Percentiles rank a stretch among this genome's conserved stretches.
Evolutionary conservation across 225 moss, liverwort and hornwort species (phyloP).

Genomic region (Polytrichum commune): DNA sequence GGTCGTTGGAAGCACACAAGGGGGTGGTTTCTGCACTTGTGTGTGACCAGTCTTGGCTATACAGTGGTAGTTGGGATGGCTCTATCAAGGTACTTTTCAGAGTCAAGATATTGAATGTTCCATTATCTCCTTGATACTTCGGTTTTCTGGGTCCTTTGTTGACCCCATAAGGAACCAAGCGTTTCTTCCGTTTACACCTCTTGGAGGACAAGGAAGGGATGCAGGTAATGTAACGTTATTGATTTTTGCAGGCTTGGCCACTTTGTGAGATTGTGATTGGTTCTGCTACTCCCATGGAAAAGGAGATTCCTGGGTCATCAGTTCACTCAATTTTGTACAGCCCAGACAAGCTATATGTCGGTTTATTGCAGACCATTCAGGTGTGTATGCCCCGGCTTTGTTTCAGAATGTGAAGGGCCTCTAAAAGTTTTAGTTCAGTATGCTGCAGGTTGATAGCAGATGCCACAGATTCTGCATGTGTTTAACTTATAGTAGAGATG

Average conservation of each 20-base stretch:
- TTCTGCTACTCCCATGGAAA: conserved; percentile 30
- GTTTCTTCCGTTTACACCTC: background rate
- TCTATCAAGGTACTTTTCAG: conserved; percentile 60
- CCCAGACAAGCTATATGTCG: conserved; percentile 34
- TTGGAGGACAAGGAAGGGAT: background rate
- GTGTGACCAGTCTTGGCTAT: conserved; percentile 68
- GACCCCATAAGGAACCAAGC: background rate
- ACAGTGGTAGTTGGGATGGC: conserved; percentile 86
- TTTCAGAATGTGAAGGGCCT: too few species aligned
- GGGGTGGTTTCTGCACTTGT: conserved; percentile 63
- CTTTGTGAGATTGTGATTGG: conserved; percentile 28
- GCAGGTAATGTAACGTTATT: too few species aligned
- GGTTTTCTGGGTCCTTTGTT: background rate
- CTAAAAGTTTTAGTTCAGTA: too few species aligned
- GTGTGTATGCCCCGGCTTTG: conserved; percentile 4
- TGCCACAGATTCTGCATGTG: too few species aligned
- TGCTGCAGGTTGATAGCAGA: too few species aligned
- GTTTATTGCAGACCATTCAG: conserved; percentile 43
- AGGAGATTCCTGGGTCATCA: conserved; percentile 32
- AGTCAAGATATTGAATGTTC: too few species aligned
- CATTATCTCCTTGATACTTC: conserved; percentile 5
- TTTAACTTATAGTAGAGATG: too few species aligned
- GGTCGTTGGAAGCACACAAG: conserved; percentile 72
- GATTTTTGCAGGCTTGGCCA: conserved; percentile 41
- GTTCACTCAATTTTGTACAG: conserved; percentile 35